Base-by-base conservation (phyloP, 495 filamentous ascomycete species). In the Pyrenopolyporus hunteri region DNA sequence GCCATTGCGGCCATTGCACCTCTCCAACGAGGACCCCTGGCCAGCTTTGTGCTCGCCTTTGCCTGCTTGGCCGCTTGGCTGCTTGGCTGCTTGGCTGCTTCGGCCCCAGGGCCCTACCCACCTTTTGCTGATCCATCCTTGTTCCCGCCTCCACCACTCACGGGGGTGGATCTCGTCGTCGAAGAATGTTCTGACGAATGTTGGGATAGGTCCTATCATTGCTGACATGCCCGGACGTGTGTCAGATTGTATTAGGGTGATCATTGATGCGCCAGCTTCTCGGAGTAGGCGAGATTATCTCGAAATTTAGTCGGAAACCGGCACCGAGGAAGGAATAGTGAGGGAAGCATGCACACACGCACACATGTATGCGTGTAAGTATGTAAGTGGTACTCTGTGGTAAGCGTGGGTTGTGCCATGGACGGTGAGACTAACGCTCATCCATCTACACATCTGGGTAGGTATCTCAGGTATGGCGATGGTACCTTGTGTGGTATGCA, bases 281-380 rank as follows among this genome's bases (percentile, higher is more conserved):
- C 62, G 62, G 62, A 31, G 62, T 50, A 65, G 55, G 62, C 62
- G 62, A 65, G 62, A 65, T 65, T 55, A 65, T 59, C 31, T 59
- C 36, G n/a, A 56, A 59, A 47, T 35, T 53, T 40, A 33, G 37
- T 36, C 44, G 33, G 50, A 25, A 54, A 10, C 29, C 44, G 37
- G 23, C 29, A 37, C 62, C 62, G 44, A 51, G 49, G 40, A 65
- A 25, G 62, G 62, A 56, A 59, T 59, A 48, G 49, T 17, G 42
- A 48, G 55, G 10, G 31, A 46, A 32, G 23, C 37, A 28, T 16
- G 19, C 8, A 14, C 23, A 22, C 23, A 51, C 39, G 10, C 11
- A 28, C n/a, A 28, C 28, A 43, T 22, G 39, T 22, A 25, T 49
- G 35, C 10, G 13, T 43, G 39, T 43, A 25, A 4, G 7, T 26